Base-by-base conservation (phyloP, 352 stramenopile species). In the Blastocystis sp. region DNA sequence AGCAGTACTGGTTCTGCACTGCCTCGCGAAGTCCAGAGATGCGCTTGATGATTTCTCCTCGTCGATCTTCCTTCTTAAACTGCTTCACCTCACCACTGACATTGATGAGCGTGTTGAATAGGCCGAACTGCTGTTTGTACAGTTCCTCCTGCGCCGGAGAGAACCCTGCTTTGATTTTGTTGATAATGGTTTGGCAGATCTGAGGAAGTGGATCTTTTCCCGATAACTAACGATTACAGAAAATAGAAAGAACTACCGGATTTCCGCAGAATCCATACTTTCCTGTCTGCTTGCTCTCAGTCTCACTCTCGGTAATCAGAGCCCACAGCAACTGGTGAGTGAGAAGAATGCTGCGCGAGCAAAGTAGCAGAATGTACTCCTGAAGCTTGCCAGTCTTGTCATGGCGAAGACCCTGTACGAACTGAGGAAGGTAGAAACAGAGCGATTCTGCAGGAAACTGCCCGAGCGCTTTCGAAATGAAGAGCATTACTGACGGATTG, bases 21-120 rank as follows among this genome's bases (percentile, higher is more conserved):
- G 5, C 18, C 9, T 18, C 6, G 20, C 43, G 59, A 29, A 79
- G 0, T 3, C 64, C 79, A 37, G 56, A 5, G 8, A 64, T 26
- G 18, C 61, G 54, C 29, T 53, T 69, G 29, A 90, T 76, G 41
- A 90, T 69, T 15, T 45, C 50, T 26, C 5, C 45, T 20, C 87
- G 50, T 3, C 55, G 64, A 20, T 90, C 70, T 29, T 89, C 69
- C 29, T 89, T 76, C 53, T 90, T 76, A 3, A 82, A 53, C 43
- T 43, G 23, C 47, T 84, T 90, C 53, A 79, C 53, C 1, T 79
- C 11, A 2, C 47, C 76, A 59, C 63, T 87, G 26, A 90, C 61
- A 39, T 84, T 64, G 34, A 89, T 90, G 6, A 90, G 29, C 7
- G 11, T 23, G 39, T 90, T 59, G 41, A 90, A 90, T 6, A 90